A percentile compares a stretch with the other conserved stretches of the same genome.
Conservation (phyloP, 1,139 yeast genomes). For the Taphrina populina region DNA sequence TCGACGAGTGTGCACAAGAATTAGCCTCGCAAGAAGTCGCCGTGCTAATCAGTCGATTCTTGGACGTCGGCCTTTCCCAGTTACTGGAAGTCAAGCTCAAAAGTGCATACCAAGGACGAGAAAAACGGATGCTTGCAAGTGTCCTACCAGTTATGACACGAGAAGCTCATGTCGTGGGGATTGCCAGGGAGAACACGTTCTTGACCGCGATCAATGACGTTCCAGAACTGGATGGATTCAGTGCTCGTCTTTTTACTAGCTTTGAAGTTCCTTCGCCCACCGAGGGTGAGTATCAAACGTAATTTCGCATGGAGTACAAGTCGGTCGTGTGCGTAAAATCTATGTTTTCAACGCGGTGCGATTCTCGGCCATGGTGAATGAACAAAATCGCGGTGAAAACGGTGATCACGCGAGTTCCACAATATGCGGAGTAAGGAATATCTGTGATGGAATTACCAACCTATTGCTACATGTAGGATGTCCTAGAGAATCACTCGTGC, state of each 20-base stretch:
- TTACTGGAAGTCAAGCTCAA: slow-evolving; percentile 26
- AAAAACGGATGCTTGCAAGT: slow-evolving; percentile 27
- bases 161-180: slow-evolving; percentile 29
- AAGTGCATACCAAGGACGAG: slow-evolving; percentile 21
- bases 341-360: no score
- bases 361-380: no score
- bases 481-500: no score
- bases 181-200: slow-evolving; percentile 10
- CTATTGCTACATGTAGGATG: no score
- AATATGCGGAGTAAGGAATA: no score
- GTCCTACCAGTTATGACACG: slow-evolving; percentile 33
- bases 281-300: no score
- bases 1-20: slow-evolving; percentile 25
- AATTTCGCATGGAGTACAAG: no score
- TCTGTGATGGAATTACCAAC: no score
- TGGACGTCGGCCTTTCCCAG: slow-evolving; percentile 17
- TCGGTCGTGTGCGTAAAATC: no score
- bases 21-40: slow-evolving; percentile 26
- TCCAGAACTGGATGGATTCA: slow-evolving; percentile 30
- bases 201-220: slow-evolving; percentile 20
- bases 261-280: slow-evolving; percentile 12
- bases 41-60: slow-evolving; percentile 15
- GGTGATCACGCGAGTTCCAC: no score
- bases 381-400: no score
- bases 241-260: slow-evolving; percentile 32